phyloP scores from a whole-genome alignment of 169 alveolate species.

The Plasmodium falciparum region DNA sequence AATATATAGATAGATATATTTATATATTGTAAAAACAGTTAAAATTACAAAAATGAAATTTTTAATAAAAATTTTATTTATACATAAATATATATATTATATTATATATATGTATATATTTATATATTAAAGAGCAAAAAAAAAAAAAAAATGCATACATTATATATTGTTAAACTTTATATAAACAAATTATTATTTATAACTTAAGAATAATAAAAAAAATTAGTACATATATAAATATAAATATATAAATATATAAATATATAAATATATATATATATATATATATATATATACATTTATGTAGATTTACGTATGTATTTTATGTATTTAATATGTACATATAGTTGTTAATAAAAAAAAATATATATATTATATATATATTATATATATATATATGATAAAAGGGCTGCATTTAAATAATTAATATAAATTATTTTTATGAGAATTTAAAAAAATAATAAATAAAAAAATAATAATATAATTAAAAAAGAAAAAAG shows the following conservation, averaged over 20 bases:
- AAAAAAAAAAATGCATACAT: not conserved
- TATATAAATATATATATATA: constrained; percentile 12
- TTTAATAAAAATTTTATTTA: not conserved
- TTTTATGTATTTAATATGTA: not conserved
- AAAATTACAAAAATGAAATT: constrained; percentile 24
- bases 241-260: constrained; percentile 7
- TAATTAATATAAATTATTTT: constrained; percentile 21
- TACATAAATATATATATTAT: not conserved
- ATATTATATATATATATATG: constrained; percentile 18
- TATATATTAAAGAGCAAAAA: constrained; percentile 40
- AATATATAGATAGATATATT: too few relatives aligned
- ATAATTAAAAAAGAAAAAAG: not conserved
- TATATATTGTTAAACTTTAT: not conserved
- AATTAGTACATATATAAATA: constrained; percentile 19
- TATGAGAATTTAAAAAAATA: constrained; percentile 57
- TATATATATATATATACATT: not conserved
- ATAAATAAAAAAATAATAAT: constrained; percentile 21
- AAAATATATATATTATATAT: constrained; percentile 15
- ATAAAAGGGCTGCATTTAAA: constrained; percentile 42
- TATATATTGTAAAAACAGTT: constrained; percentile 4
- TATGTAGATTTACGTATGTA: constrained; percentile 1
- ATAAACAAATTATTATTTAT: constrained; percentile 28
- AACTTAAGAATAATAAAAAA: constrained; percentile 15
- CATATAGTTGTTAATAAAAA: not conserved
- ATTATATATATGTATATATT: not conserved